Percentiles rank a stretch among this genome's conserved stretches.
These are phyloP conservation scores for Bryoglossum gracile DNA, from an alignment of 495 filamentous ascomycete genomes.

Conservation along the genomic window DNA sequence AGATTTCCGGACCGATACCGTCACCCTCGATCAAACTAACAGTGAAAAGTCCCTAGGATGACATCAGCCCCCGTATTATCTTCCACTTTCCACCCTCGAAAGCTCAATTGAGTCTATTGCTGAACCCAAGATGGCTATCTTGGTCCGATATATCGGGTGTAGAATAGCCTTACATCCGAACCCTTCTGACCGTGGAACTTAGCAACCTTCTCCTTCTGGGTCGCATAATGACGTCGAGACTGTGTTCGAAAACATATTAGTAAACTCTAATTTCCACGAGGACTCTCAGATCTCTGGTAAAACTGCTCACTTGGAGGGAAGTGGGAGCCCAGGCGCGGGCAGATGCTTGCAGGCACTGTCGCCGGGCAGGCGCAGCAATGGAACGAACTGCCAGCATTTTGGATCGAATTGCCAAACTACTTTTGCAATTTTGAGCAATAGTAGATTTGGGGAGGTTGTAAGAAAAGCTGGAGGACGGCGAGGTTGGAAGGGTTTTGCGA, in stretches of 20 bases:
- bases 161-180: slow-evolving; percentile 58
- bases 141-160: slow-evolving; percentile 2
- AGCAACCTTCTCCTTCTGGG: slow-evolving; percentile 64
- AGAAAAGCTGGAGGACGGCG: slow-evolving; percentile 21
- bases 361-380: slow-evolving; percentile 43
- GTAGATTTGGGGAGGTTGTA: slow-evolving; percentile 24
- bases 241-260: slow-evolving; percentile 1
- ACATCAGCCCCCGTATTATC: slow-evolving; percentile 9
- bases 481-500: slow-evolving; percentile 24
- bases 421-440: slow-evolving; percentile 15
- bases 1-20: slow-evolving; percentile 96
- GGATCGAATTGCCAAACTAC: slow-evolving; percentile 13
- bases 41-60: slow-evolving; percentile 75
- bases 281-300: no score
- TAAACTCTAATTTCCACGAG: neutral
- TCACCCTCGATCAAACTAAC: slow-evolving; percentile 98
- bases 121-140: slow-evolving; percentile 1
- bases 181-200: slow-evolving; percentile 88
- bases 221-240: slow-evolving; percentile 27
- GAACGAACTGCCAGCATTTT: slow-evolving; percentile 47
- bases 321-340: slow-evolving; percentile 30
- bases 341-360: slow-evolving; percentile 37
- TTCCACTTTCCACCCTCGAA: neutral
- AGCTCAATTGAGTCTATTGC: slow-evolving; percentile 18
- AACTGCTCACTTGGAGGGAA: slow-evolving; percentile 18